Conservation (phyloP, 1,139 yeast species). For the Nakaseomyces kungkrabaensis region DNA sequence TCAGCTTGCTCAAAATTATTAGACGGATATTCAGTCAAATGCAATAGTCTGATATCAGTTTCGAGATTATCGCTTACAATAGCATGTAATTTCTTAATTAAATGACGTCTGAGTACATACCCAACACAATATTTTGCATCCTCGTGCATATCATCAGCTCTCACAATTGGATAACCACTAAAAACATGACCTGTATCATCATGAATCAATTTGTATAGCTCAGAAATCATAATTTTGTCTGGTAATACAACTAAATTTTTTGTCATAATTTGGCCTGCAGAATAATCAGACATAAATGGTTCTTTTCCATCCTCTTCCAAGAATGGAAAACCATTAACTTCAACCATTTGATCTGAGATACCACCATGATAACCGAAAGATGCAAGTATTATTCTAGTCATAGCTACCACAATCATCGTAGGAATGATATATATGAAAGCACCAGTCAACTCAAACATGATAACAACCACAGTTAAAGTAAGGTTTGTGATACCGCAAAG, state of each 20-base stretch:
- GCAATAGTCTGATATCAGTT: slow-evolving; percentile 10
- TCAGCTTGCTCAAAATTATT: slow-evolving; percentile 13
- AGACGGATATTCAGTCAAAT: slow-evolving; percentile 13
- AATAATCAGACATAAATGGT: slow-evolving; percentile 38
- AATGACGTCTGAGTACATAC: slow-evolving; percentile 21
- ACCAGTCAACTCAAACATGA: slow-evolving; percentile 93
- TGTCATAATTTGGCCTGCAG: slow-evolving; percentile 61
- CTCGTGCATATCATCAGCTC: slow-evolving; percentile 18
- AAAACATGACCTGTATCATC: slow-evolving; percentile 14
- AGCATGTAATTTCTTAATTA: slow-evolving; percentile 11
- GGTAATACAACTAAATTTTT: slow-evolving; percentile 42
- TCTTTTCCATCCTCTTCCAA: slow-evolving; percentile 63
- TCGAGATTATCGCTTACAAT: slow-evolving; percentile 9
- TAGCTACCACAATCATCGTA: slow-evolving; percentile 90
- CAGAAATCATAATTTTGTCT: slow-evolving; percentile 21
- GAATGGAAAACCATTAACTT: slow-evolving; percentile 78
- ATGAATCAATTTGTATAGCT: slow-evolving; percentile 22
- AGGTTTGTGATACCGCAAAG: slow-evolving; percentile 87
- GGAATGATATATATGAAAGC: slow-evolving; percentile 85
- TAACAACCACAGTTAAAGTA: slow-evolving; percentile 86
- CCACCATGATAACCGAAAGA: slow-evolving; percentile 67
- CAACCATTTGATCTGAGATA: slow-evolving; percentile 91
- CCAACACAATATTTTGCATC: slow-evolving; percentile 22
- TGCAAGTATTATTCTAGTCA: slow-evolving; percentile 72
- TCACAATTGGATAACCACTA: slow-evolving; percentile 50